These are phyloP conservation scores for Dipodascopsis uninucleata DNA, from an alignment of 805 yeast genomes.

Conservation along the genomic window DNA sequence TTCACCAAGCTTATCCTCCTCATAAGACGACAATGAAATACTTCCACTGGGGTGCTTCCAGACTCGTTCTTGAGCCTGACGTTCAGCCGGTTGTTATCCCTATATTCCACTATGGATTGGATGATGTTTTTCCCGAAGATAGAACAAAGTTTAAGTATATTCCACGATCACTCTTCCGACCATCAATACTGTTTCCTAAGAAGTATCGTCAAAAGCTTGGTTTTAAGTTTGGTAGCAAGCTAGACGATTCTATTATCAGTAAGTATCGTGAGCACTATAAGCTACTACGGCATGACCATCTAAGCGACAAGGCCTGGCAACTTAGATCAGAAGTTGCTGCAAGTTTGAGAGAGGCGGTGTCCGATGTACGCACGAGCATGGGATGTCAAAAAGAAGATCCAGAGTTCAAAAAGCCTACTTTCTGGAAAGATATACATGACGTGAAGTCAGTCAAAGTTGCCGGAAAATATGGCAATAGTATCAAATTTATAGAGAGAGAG, in stretches of 20 bases:
- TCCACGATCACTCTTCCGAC: conserved; percentile 43
- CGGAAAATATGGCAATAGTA: conserved; percentile 51
- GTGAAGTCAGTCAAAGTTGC: conserved; percentile 64
- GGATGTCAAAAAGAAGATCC: conserved; percentile 59
- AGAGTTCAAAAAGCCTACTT: conserved; percentile 60
- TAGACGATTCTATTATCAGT: conserved; percentile 58
- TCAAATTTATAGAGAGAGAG: conserved; percentile 19
- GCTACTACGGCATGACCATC: conserved; percentile 53
- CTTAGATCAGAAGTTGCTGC: conserved; percentile 70
- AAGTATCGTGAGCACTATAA: conserved; percentile 69
- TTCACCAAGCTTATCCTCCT: conserved; percentile 75
- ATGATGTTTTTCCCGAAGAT: conserved; percentile 78
- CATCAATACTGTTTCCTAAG: conserved; percentile 8
- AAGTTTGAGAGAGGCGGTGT: conserved; percentile 58
- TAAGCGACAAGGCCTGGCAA: conserved; percentile 55
- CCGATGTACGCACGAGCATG: conserved; percentile 21
- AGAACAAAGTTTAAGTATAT: conserved; percentile 53
- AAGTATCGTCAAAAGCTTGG: conserved; percentile 44
- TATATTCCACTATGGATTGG: conserved; percentile 80
- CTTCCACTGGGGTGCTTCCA: conserved; percentile 92
- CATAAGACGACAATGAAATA: conserved; percentile 83
- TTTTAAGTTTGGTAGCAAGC: conserved; percentile 66
- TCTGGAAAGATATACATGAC: conserved; percentile 68
- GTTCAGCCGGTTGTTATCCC: conserved; percentile 85
- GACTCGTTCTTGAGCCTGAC: conserved; percentile 77